Evolutionary conservation across 257 asterid species (phyloP).

Genomic region (Nicotiana tabacum): DNA sequence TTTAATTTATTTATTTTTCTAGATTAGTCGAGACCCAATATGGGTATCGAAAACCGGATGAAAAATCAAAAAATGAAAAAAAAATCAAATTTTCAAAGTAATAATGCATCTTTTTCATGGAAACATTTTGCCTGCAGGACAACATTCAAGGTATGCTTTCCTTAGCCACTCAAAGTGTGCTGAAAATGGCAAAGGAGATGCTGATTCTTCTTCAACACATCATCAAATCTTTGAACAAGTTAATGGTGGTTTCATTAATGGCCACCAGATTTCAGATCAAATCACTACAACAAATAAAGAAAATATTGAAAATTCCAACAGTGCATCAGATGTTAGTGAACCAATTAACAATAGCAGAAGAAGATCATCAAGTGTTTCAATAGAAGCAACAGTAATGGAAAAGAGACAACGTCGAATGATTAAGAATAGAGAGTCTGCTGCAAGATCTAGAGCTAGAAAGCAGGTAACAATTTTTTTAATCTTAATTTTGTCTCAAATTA

Average conservation of each 20-base stretch:
- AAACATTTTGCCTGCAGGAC: neutral
- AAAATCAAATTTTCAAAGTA: too few relatives aligned
- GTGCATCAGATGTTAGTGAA: neutral
- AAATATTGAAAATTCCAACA: neutral
- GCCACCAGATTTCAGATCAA: neutral
- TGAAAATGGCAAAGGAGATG: neutral
- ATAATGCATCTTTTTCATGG: neutral
- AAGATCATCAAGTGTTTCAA: too few relatives aligned
- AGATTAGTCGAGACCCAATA: too few relatives aligned
- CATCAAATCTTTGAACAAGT: neutral
- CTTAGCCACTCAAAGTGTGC: neutral
- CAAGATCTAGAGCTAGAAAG: neutral
- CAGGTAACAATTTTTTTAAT: neutral
- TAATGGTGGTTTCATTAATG: neutral
- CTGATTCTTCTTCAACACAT: too few relatives aligned
- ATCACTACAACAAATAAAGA: neutral
- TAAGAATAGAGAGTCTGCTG: neutral
- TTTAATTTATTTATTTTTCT: too few relatives aligned
- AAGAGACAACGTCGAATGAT: slow-evolving; percentile 7
- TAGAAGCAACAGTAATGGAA: neutral
- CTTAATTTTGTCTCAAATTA: too few relatives aligned
- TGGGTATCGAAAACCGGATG: too few relatives aligned
- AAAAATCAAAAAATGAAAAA: too few relatives aligned
- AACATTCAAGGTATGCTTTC: neutral
- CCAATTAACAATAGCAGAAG: neutral